These are phyloP conservation scores for Suillus paluster DNA, from an alignment of 768 basidiomycete species.

Conservation along the genomic window DNA sequence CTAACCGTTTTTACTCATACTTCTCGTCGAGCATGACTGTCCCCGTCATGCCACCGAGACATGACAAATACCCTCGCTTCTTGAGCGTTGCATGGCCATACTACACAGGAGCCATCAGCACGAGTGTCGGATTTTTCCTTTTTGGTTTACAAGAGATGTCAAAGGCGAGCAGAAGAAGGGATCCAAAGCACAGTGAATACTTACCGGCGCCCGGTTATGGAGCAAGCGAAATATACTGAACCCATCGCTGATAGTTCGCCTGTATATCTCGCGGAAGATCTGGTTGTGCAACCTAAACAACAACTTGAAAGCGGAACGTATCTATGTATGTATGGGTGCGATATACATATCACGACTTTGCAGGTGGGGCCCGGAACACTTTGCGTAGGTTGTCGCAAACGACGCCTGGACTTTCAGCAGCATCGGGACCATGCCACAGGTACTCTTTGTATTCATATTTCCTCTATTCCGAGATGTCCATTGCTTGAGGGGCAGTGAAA, in stretches of 20 bases:
- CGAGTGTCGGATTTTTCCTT: slow-evolving; percentile 80
- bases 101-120: slow-evolving; percentile 90
- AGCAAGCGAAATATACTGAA: slow-evolving; percentile 13
- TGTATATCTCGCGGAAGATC: neutral
- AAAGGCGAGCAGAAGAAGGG: slow-evolving; percentile 60
- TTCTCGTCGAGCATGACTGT: slow-evolving; percentile 76
- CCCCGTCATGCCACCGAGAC: slow-evolving; percentile 89
- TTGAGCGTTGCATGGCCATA: slow-evolving; percentile 96
- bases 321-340: too few relatives aligned
- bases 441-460: too few relatives aligned
- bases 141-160: slow-evolving; percentile 92
- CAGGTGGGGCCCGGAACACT: too few relatives aligned
- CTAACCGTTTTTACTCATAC: slow-evolving; percentile 51
- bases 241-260: neutral
- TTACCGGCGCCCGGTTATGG: too few relatives aligned
- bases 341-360: too few relatives aligned
- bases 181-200: slow-evolving; percentile 31
- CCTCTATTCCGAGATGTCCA: too few relatives aligned
- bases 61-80: slow-evolving; percentile 96
- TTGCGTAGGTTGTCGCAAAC: too few relatives aligned
- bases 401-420: too few relatives aligned
- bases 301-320: too few relatives aligned
- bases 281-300: neutral
- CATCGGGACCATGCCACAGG: too few relatives aligned
- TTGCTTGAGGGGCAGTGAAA: too few relatives aligned